phyloP scores from a whole-genome alignment of 164 flowering plant genomes.

The Warburgia ugandensis region DNA sequence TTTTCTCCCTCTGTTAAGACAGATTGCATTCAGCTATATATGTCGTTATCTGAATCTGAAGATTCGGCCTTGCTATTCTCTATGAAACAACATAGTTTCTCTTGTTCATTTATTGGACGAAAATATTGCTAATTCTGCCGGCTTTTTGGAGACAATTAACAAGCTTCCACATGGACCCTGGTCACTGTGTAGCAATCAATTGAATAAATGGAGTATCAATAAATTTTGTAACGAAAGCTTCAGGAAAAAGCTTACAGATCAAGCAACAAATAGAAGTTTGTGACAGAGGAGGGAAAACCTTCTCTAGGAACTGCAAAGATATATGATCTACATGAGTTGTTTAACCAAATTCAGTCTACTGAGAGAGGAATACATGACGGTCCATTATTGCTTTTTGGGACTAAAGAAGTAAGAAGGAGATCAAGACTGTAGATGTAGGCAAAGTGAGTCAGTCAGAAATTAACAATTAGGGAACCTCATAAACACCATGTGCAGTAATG shows the following conservation, averaged over 20 bases:
- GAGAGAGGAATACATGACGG: background rate
- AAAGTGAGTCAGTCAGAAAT: too few relatives aligned
- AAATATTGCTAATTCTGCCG: too few relatives aligned
- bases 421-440: too few relatives aligned
- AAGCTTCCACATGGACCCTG: constrained; percentile 2
- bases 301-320: background rate
- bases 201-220: background rate
- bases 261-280: background rate
- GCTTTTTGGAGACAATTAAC: too few relatives aligned
- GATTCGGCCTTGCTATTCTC: too few relatives aligned
- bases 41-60: too few relatives aligned
- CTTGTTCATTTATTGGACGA: too few relatives aligned
- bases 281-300: background rate
- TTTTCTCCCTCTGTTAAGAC: too few relatives aligned
- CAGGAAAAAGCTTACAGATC: background rate
- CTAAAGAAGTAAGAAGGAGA: too few relatives aligned
- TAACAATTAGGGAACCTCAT: background rate
- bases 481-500: background rate
- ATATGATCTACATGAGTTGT: background rate
- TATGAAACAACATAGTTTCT: too few relatives aligned
- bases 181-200: background rate
- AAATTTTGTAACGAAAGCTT: background rate
- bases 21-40: too few relatives aligned
- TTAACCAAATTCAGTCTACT: background rate
- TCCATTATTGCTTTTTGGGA: too few relatives aligned